Base-by-base conservation (phyloP, 345 rosid species). In the Tarenaya hassleriana region DNA sequence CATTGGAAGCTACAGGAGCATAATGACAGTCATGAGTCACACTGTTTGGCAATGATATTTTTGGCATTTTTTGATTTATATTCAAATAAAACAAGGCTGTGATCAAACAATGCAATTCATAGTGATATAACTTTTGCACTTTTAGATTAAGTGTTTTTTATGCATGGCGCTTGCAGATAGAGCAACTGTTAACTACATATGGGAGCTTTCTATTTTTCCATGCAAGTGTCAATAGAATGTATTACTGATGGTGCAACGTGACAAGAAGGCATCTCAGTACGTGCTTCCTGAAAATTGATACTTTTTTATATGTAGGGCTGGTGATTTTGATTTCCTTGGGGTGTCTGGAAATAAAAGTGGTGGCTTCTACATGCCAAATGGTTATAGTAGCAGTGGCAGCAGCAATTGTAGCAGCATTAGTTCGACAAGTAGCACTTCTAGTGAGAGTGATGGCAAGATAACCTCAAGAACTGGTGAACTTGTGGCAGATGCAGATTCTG, bases 401-500 rank as follows among this genome's bases (percentile, higher is more conserved):
- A 94, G 97, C 71, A 85, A 88, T 57, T 68, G 71, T 73, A 94
- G 95, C 75, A 92, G 98, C 71, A 73, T 83, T 70, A 86, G 95
- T 77, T 76, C 94, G 66, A 47, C 88, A 73, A 89, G 94, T 61
- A 75, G 94, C 67, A 79, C 88, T 61, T 94, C 97, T 34, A 81
- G 89, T 54, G 95, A 88, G 53, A 88, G 94, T 75, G 95, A 86
- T 56, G 69, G 72, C 71, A 77, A 69, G 63, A 78, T 83, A 76
- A 73, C 73, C 56, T 64, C 77, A 24, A 84, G 73, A 73, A 66
- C 73, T 66, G 89, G 85, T 47, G 99, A 94, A 60, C 94, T 85
- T 42, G 99, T 86, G 40, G 95, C 98, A 19, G 99, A 94, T 81
- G 99, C 94, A 55, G 99, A 94, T 84, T 94, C 99, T 42, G 66